These are phyloP conservation scores for Mortierella sp. DNA, from an alignment of 371 early-diverging fungal species.

Conservation along the genomic window DNA sequence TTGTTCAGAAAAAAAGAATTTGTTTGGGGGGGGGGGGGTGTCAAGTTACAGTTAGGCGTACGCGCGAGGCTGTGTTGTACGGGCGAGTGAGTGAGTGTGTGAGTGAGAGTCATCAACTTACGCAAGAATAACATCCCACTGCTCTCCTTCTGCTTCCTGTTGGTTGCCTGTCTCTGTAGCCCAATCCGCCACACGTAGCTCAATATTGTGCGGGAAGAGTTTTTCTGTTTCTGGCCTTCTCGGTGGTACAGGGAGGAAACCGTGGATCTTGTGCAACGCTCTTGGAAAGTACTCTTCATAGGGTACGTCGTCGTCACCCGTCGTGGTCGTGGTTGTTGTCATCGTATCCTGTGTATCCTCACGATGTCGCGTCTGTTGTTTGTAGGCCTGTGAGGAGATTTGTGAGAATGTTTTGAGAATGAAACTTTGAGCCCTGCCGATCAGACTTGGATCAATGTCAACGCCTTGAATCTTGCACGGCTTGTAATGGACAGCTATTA, in stretches of 20 bases:
- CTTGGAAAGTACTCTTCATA: conserved; percentile 71
- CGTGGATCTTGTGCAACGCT: conserved; percentile 65
- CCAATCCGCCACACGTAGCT: conserved; percentile 68
- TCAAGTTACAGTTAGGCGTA: not conserved
- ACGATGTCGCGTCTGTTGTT: not conserved
- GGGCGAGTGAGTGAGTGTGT: too few species aligned
- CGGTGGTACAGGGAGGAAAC: conserved; percentile 58
- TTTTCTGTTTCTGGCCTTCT: conserved; percentile 13
- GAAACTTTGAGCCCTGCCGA: conserved; percentile 68
- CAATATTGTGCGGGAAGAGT: conserved; percentile 73
- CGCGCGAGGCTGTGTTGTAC: too few species aligned
- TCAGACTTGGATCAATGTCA: conserved; percentile 80
- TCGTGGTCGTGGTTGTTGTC: not conserved
- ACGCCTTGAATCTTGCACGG: conserved; percentile 71
- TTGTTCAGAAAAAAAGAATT: not conserved
- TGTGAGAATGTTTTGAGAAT: conserved; percentile 60
- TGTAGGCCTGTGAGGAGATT: conserved; percentile 34
- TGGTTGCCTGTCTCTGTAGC: conserved; percentile 33
- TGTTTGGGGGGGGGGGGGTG: not conserved
- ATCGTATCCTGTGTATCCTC: not conserved
- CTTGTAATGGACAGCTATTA: conserved; percentile 56
- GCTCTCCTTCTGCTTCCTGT: conserved; percentile 23
- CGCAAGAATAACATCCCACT: conserved; percentile 63
- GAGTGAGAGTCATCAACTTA: conserved; percentile 16
- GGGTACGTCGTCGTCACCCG: conserved; percentile 4